Percentiles rank a stretch among this genome's conserved stretches.
These are phyloP conservation scores for Termitomyces sp. DNA, from an alignment of 768 basidiomycete genomes.

Conservation along the genomic window DNA sequence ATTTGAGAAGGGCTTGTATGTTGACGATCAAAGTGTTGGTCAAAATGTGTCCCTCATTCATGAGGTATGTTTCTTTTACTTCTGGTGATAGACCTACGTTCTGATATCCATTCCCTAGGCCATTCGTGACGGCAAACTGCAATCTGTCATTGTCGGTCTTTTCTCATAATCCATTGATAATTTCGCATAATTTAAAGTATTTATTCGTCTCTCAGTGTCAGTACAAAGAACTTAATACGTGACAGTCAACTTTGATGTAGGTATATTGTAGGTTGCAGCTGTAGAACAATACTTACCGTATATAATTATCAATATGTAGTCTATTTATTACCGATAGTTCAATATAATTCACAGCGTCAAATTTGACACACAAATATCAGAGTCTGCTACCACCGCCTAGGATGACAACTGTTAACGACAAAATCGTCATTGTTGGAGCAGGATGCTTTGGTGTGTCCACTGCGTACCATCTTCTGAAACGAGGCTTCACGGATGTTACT, in stretches of 20 bases:
- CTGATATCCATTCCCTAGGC: slow-evolving; percentile 26
- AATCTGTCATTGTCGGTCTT: slow-evolving; percentile 37
- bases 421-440: slow-evolving; percentile 70
- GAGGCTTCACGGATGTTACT: slow-evolving; percentile 68
- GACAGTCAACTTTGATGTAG: too few species aligned
- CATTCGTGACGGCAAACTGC: slow-evolving; percentile 52
- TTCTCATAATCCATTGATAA: too few species aligned
- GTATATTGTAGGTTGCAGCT: too few species aligned
- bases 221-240: background rate
- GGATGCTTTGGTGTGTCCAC: slow-evolving; percentile 89
- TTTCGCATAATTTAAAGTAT: too few species aligned
- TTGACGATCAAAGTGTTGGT: slow-evolving; percentile 67
- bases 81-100: background rate
- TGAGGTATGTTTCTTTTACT: slow-evolving; percentile 46
- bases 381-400: too few species aligned
- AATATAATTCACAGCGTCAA: too few species aligned
- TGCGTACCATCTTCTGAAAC: slow-evolving; percentile 69
- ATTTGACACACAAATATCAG: too few species aligned
- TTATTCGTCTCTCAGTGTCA: background rate
- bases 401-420: slow-evolving; percentile 19
- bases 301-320: too few species aligned
- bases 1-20: slow-evolving; percentile 61
- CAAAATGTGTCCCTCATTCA: slow-evolving; percentile 72
- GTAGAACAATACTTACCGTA: too few species aligned
- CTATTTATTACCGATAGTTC: too few species aligned